Evolutionary conservation across 768 basidiomycete species (phyloP).

Genomic region (Agaricus subrufescens): DNA sequence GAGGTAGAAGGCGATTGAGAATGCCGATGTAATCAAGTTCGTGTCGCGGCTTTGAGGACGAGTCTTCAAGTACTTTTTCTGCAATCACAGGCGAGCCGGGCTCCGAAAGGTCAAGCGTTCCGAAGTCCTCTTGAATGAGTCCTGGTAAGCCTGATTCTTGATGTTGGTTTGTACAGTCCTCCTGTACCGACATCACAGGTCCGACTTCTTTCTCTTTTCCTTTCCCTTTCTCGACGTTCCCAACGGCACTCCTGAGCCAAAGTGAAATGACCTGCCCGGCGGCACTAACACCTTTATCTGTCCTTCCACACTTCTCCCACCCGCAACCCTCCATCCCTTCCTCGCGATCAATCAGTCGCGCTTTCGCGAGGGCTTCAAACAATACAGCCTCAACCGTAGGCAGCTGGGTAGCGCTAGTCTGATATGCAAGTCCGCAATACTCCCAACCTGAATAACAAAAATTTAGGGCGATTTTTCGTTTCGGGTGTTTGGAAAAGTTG

Average conservation of each 20-base stretch:
- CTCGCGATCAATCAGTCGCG: conserved; percentile 70
- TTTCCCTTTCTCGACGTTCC: conserved; percentile 15
- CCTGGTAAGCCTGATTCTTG: conserved; percentile 14
- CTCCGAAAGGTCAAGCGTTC: conserved; percentile 26
- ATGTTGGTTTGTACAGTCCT: no score
- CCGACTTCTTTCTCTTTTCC: conserved; percentile 1
- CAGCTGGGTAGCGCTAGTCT: conserved; percentile 61
- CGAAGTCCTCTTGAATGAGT: conserved; percentile 33
- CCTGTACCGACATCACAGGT: background rate
- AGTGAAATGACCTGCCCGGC: conserved; percentile 91
- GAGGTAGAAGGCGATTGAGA: conserved; percentile 85
- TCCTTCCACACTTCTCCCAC: conserved; percentile 72
- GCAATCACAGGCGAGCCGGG: background rate
- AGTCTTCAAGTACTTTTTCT: conserved; percentile 9
- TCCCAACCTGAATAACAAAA: conserved; percentile 92
- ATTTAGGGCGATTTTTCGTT: conserved; percentile 89
- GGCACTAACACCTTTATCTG: conserved; percentile 92
- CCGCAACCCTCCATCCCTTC: conserved; percentile 81
- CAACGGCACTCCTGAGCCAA: conserved; percentile 77
- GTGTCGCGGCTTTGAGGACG: conserved; percentile 17
- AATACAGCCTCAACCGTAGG: conserved; percentile 87
- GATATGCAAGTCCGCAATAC: conserved; percentile 87
- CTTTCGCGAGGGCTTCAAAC: conserved; percentile 72
- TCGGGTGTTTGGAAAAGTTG: conserved; percentile 62
- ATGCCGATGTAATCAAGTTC: conserved; percentile 77